phyloP scores from a whole-genome alignment of 257 asterid genomes.

The Nicotiana paniculata region DNA sequence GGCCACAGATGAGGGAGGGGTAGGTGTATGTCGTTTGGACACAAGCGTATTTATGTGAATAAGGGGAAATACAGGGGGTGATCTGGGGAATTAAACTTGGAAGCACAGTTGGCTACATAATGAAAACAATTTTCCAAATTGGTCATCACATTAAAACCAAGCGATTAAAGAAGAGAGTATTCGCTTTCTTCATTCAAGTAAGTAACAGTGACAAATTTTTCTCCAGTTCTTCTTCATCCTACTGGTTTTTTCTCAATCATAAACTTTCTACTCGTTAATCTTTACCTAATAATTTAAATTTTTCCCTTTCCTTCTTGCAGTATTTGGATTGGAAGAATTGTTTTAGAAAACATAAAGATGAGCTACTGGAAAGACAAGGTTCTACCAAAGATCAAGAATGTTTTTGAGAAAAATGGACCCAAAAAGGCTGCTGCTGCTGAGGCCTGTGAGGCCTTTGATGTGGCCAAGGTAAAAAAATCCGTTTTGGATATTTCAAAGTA shows the following conservation, averaged over 20 bases:
- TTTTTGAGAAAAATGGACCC: conserved; percentile 51
- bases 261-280: too few species aligned
- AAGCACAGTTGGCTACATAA: conserved; percentile 6
- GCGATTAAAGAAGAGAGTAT: not conserved
- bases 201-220: not conserved
- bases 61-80: not conserved
- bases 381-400: conserved; percentile 75
- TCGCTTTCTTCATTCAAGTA: not conserved
- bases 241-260: too few species aligned
- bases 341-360: conserved; percentile 28
- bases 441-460: conserved; percentile 64
- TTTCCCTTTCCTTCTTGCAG: too few species aligned
- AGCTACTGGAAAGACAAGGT: conserved; percentile 79
- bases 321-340: too few species aligned
- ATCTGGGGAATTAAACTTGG: not conserved
- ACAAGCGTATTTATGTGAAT: not conserved
- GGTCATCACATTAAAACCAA: not conserved
- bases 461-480: conserved; percentile 44
- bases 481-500: not conserved
- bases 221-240: not conserved
- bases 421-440: conserved; percentile 63
- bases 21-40: too few species aligned
- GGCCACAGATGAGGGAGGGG: too few species aligned
- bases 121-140: not conserved
- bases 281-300: too few species aligned